These are phyloP conservation scores for Pichia manshurica DNA, from an alignment of 805 yeast genomes.

Conservation along the genomic window DNA sequence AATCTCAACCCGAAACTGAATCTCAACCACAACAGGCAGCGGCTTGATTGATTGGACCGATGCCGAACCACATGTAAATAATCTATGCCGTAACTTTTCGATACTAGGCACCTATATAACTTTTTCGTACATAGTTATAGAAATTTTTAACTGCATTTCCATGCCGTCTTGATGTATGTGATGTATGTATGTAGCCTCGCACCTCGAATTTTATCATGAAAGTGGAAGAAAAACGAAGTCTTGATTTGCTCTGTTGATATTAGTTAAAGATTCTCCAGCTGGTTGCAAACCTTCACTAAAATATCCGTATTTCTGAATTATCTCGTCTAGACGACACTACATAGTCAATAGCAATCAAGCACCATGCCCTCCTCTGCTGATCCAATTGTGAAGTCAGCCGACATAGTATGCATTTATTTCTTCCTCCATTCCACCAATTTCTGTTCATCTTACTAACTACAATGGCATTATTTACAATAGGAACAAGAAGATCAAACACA, in stretches of 20 bases:
- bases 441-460: too few relatives aligned
- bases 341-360: too few relatives aligned
- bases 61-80: not conserved
- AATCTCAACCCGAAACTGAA: not conserved
- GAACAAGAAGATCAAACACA: constrained; percentile 49
- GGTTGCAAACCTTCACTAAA: too few relatives aligned
- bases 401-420: constrained; percentile 7
- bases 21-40: not conserved
- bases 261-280: too few relatives aligned
- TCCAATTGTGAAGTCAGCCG: constrained; percentile 3
- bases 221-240: too few relatives aligned
- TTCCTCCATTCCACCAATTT: not conserved
- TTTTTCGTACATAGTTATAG: too few relatives aligned
- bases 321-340: too few relatives aligned
- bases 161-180: not conserved
- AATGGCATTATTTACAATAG: not conserved
- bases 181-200: not conserved
- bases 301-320: too few relatives aligned
- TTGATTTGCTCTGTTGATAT: too few relatives aligned
- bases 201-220: not conserved
- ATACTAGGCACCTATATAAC: too few relatives aligned
- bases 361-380: not conserved
- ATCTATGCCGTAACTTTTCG: not conserved
- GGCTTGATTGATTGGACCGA: not conserved
- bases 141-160: too few relatives aligned